Evolutionary conservation across 768 basidiomycete genomes (phyloP).

Genomic region (Suillus decipiens): DNA sequence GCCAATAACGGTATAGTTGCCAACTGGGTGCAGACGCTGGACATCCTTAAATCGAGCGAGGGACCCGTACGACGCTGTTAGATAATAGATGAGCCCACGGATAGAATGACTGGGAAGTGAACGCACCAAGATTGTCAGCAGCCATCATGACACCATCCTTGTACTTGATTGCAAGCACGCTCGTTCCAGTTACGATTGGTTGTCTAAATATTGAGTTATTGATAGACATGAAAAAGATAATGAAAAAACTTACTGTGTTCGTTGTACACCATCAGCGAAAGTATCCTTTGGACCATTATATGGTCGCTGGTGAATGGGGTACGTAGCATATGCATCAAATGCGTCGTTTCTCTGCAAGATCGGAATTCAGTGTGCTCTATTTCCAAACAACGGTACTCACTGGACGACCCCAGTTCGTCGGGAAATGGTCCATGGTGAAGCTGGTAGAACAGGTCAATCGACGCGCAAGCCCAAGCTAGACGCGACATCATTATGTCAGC

Average conservation of each 20-base stretch:
- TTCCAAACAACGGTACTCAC: slow-evolving; percentile 41
- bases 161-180: slow-evolving; percentile 90
- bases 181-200: slow-evolving; percentile 97
- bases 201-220: slow-evolving; percentile 49
- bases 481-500: slow-evolving; percentile 17
- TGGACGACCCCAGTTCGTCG: slow-evolving; percentile 81
- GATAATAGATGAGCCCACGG: not conserved
- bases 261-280: slow-evolving; percentile 69
- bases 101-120: not conserved
- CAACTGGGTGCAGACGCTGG: slow-evolving; percentile 83
- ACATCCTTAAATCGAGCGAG: slow-evolving; percentile 96
- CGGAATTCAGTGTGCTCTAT: not conserved
- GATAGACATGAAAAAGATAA: not conserved
- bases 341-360: slow-evolving; percentile 67
- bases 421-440: slow-evolving; percentile 75
- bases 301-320: slow-evolving; percentile 68
- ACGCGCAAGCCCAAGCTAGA: slow-evolving; percentile 23
- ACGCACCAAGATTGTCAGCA: slow-evolving; percentile 91
- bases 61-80: slow-evolving; percentile 90
- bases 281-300: slow-evolving; percentile 50
- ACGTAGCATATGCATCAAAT: slow-evolving; percentile 75
- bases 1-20: slow-evolving; percentile 82
- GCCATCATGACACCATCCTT: slow-evolving; percentile 99
- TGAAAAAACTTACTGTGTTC: slow-evolving; percentile 64
- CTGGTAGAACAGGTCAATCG: slow-evolving; percentile 2